These are phyloP conservation scores for Linum usitatissimum DNA, from an alignment of 345 rosid genomes.

Conservation along the genomic window DNA sequence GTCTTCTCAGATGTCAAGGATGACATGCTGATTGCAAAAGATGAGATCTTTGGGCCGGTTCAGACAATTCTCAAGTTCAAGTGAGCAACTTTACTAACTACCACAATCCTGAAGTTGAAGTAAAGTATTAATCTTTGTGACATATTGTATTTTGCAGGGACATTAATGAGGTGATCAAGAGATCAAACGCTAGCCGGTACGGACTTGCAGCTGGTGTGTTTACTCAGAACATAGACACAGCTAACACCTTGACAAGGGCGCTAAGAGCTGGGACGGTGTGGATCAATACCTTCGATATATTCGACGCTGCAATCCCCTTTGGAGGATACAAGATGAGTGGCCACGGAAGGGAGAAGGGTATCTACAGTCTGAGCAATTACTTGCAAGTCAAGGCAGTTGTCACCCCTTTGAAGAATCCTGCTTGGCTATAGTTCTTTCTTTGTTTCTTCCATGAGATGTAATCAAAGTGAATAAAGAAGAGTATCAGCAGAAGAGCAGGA, in stretches of 20 bases:
- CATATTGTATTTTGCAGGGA: constrained; percentile 32
- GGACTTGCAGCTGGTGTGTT: constrained; percentile 89
- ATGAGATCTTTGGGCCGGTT: constrained; percentile 93
- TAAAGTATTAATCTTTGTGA: background rate
- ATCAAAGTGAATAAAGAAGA: too few species aligned
- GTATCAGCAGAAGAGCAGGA: too few species aligned
- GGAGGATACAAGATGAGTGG: constrained; percentile 98
- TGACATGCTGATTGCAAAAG: constrained; percentile 79
- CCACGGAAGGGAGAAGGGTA: constrained; percentile 77
- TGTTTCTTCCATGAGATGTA: too few species aligned
- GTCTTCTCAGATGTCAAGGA: constrained; percentile 94
- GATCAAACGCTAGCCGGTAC: constrained; percentile 48
- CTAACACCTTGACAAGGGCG: constrained; percentile 60
- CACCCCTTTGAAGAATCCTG: constrained; percentile 63
- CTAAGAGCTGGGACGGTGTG: constrained; percentile 64
- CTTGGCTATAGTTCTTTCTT: constrained; percentile 50
- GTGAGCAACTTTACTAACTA: constrained; percentile 29
- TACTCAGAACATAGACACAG: constrained; percentile 64
- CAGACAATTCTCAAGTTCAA: constrained; percentile 82
- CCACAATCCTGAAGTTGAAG: background rate
- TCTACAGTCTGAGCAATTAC: constrained; percentile 63
- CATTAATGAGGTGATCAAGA: constrained; percentile 50
- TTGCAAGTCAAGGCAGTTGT: constrained; percentile 94
- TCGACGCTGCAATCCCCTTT: constrained; percentile 79
- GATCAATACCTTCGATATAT: constrained; percentile 68